phyloP scores from a whole-genome alignment of 306 rosid genomes.

The Prunus mira region DNA sequence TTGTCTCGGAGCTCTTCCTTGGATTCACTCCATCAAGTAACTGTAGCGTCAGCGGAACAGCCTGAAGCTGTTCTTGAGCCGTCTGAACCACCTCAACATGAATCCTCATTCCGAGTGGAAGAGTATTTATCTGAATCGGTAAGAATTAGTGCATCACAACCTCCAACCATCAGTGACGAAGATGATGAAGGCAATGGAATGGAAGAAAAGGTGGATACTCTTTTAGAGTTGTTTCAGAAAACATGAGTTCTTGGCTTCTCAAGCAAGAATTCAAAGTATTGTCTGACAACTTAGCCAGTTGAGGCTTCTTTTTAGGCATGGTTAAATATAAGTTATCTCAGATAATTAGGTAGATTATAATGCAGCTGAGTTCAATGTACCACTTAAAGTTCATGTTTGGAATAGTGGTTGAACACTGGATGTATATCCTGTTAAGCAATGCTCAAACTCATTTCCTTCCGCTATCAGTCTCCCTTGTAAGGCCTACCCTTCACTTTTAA shows the following conservation, averaged over 20 bases:
- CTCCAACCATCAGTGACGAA: conserved; percentile 24
- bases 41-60: conserved; percentile 48
- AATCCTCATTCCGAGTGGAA: conserved; percentile 32
- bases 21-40: conserved; percentile 65
- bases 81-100: conserved; percentile 17
- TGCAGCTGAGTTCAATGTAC: background rate
- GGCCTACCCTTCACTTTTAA: background rate
- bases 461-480: background rate
- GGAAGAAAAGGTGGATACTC: conserved; percentile 49
- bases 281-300: background rate
- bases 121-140: conserved; percentile 43
- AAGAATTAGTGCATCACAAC: conserved; percentile 23
- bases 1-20: conserved; percentile 71
- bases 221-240: conserved; percentile 63
- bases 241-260: conserved; percentile 25
- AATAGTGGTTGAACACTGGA: background rate
- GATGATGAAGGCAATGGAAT: conserved; percentile 28
- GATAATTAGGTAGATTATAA: background rate
- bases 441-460: background rate
- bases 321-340: background rate
- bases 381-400: background rate
- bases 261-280: background rate
- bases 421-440: background rate
- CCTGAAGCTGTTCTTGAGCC: conserved; percentile 30
- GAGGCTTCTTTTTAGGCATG: background rate